phyloP scores from a whole-genome alignment of 495 filamentous ascomycete species.

The Talaromyces borbonicus region DNA sequence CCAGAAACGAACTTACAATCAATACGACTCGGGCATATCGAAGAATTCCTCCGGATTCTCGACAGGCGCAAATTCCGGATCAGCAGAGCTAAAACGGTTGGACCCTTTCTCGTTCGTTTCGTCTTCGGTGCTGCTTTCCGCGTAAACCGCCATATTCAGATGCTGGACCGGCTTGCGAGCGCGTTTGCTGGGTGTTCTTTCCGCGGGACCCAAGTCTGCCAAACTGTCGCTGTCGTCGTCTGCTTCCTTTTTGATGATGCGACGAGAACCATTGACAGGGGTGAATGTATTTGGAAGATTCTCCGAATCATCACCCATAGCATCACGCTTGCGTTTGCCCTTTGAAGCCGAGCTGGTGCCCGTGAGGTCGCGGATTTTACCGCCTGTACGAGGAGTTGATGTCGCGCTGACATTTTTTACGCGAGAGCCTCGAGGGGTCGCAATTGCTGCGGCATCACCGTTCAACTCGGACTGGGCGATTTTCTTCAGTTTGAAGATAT shows the following conservation, averaged over 20 bases:
- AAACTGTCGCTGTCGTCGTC: background rate
- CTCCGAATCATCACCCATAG: background rate
- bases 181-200: background rate
- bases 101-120: background rate
- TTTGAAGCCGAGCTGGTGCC: background rate
- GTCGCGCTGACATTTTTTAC: background rate
- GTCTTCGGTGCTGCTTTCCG: background rate
- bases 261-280: background rate
- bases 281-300: background rate
- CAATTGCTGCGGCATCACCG: background rate
- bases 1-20: no score
- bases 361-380: background rate
- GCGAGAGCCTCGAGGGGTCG: background rate
- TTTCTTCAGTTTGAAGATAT: conserved; percentile 2
- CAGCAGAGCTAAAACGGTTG: background rate
- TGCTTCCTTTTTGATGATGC: background rate
- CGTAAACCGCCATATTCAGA: background rate
- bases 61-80: background rate
- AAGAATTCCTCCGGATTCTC: background rate
- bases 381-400: background rate
- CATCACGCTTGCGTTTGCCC: background rate
- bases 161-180: background rate
- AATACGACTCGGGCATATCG: background rate
- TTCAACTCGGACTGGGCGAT: background rate
- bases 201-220: background rate